phyloP scores from a whole-genome alignment of 176 grass and related monocot genomes.

The Oryza australiensis region DNA sequence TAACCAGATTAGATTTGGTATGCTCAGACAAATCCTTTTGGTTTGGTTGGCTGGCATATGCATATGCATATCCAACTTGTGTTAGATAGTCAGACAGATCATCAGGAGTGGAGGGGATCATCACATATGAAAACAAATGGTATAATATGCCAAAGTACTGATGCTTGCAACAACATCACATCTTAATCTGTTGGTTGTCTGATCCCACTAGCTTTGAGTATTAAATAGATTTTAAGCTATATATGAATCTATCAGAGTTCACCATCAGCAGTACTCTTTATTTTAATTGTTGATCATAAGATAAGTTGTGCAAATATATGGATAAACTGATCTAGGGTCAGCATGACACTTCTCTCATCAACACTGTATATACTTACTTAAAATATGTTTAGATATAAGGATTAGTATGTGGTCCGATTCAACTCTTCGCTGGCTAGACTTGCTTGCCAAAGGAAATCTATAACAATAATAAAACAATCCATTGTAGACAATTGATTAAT shows the following conservation, averaged over 20 bases:
- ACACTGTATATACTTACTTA: neutral
- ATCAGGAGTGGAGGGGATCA: slow-evolving; percentile 7
- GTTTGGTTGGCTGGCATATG: slow-evolving; percentile 10
- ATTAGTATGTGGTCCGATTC: neutral
- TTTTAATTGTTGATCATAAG: neutral
- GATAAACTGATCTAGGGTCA: neutral
- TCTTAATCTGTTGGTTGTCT: neutral
- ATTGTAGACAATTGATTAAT: neutral
- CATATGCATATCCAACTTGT: slow-evolving; percentile 2
- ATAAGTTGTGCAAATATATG: neutral
- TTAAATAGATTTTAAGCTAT: neutral
- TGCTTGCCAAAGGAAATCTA: neutral
- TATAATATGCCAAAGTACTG: neutral
- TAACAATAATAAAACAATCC: neutral
- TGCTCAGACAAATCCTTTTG: slow-evolving; percentile 3
- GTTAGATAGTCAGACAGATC: neutral
- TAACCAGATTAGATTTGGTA: neutral
- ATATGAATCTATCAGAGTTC: neutral
- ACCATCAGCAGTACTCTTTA: neutral
- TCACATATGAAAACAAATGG: neutral
- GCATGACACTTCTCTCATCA: neutral
- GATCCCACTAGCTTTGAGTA: neutral
- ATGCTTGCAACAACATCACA: neutral
- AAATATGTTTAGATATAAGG: neutral
- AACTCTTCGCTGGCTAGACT: neutral